These are phyloP conservation scores for Trichophyton equinum DNA, from an alignment of 2,329 filamentous ascomycete species.

Conservation along the genomic window DNA sequence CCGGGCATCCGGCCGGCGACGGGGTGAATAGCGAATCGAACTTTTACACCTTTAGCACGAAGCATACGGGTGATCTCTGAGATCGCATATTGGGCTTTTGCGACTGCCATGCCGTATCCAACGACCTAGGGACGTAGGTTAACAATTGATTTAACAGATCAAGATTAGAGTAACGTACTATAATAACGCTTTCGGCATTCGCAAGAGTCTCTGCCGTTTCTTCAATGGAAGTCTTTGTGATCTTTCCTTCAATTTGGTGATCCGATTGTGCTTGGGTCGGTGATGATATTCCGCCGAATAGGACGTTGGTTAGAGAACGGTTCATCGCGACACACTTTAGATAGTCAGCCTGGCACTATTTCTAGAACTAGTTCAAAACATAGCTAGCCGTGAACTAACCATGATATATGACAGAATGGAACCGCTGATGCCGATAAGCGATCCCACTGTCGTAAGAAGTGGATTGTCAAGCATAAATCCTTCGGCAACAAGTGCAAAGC, in stretches of 20 bases:
- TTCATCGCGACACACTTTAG: slow-evolving; percentile 74
- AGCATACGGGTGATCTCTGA: slow-evolving; percentile 66
- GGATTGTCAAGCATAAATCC: slow-evolving; percentile 87
- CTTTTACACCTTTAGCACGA: slow-evolving; percentile 62
- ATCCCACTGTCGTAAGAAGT: slow-evolving; percentile 70
- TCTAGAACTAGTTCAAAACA: background rate
- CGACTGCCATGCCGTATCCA: slow-evolving; percentile 88
- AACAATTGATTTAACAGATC: slow-evolving; percentile 32
- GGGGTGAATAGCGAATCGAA: slow-evolving; percentile 81
- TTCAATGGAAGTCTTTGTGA: slow-evolving; percentile 66
- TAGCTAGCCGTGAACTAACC: slow-evolving; percentile 19
- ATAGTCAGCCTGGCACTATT: background rate
- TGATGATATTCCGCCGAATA: slow-evolving; percentile 69
- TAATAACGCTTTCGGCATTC: slow-evolving; percentile 72
- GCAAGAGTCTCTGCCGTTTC: slow-evolving; percentile 65
- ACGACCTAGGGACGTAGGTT: slow-evolving; percentile 41
- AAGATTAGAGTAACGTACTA: slow-evolving; percentile 40
- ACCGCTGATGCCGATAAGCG: slow-evolving; percentile 75
- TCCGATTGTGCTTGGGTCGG: slow-evolving; percentile 51
- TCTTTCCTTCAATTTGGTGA: slow-evolving; percentile 65
- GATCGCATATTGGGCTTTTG: slow-evolving; percentile 84
- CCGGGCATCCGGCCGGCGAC: slow-evolving; percentile 88
- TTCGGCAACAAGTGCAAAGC: slow-evolving; percentile 79
- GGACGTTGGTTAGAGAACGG: slow-evolving; percentile 71
- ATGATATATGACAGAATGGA: slow-evolving; percentile 79